phyloP scores from a whole-genome alignment of 2,329 filamentous ascomycete genomes.

The Exutisphaerella laricina region DNA sequence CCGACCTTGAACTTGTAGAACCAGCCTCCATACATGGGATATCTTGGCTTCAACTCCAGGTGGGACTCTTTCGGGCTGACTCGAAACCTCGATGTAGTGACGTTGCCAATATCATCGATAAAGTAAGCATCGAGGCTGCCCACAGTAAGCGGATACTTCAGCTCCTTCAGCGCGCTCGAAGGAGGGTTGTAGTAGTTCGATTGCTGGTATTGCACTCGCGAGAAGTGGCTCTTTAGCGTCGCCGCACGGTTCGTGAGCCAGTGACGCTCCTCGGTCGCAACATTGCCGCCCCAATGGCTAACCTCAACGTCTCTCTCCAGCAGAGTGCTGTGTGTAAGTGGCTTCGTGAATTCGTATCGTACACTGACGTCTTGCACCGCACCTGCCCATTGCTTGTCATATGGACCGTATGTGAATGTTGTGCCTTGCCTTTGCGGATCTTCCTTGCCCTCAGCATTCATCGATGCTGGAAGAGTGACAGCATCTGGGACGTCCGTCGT shows the following conservation, averaged over 20 bases:
- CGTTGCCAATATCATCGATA: conserved; percentile 92
- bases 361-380: conserved; percentile 67
- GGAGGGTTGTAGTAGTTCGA: conserved; percentile 59
- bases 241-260: conserved; percentile 82
- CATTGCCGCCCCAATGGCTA: conserved; percentile 95
- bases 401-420: conserved; percentile 86
- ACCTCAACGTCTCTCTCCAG: conserved; percentile 91
- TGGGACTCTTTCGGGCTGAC: conserved; percentile 59
- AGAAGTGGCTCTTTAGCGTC: conserved; percentile 53
- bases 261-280: conserved; percentile 92
- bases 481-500: conserved; percentile 76
- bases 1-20: conserved; percentile 96
- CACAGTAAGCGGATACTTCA: conserved; percentile 71
- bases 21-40: conserved; percentile 96
- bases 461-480: conserved; percentile 52
- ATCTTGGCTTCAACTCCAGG: conserved; percentile 86
- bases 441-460: conserved; percentile 55
- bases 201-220: conserved; percentile 45
- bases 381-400: conserved; percentile 73
- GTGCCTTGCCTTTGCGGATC: conserved; percentile 78
- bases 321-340: conserved; percentile 69
- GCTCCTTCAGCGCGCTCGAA: conserved; percentile 71
- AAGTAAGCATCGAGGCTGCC: conserved; percentile 89
- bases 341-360: conserved; percentile 93
- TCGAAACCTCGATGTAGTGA: conserved; percentile 87